Evolutionary conservation across 176 grass and related monocot species (phyloP).

Genomic region (Themeda triandra): DNA sequence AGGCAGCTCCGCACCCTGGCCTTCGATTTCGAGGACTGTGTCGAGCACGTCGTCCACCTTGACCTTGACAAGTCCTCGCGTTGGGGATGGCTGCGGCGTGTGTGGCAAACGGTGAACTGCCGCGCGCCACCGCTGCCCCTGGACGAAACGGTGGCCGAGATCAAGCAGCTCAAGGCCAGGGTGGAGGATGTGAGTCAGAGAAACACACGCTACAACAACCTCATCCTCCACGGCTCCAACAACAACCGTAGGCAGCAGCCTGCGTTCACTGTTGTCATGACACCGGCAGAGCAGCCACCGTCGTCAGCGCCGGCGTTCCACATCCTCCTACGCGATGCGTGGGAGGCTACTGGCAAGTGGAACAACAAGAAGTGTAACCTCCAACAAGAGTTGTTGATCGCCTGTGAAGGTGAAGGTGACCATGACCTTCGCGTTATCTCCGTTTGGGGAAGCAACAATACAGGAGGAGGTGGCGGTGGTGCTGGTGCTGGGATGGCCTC

Average conservation of each 20-base stretch:
- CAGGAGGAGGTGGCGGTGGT: background rate
- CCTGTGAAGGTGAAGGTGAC: background rate
- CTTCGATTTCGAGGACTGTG: background rate
- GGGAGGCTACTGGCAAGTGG: background rate
- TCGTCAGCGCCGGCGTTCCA: background rate
- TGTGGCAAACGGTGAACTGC: background rate
- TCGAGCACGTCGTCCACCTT: background rate
- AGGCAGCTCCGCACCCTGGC: background rate
- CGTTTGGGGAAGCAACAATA: background rate
- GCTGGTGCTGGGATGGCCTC: background rate
- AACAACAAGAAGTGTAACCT: background rate
- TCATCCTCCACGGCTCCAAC: background rate
- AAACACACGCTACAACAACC: background rate
- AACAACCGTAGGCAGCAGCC: background rate
- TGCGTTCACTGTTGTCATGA: no score
- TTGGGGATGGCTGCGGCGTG: background rate
- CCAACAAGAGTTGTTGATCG: background rate
- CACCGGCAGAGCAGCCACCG: no score
- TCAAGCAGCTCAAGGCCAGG: background rate
- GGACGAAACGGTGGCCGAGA: background rate
- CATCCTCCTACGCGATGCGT: background rate
- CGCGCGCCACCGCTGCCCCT: background rate
- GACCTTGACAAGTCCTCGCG: background rate
- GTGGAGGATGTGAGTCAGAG: background rate
- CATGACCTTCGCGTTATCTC: background rate